Base-by-base conservation (phyloP, 2,329 filamentous ascomycete genomes). In the Aspergillus udagawae region DNA sequence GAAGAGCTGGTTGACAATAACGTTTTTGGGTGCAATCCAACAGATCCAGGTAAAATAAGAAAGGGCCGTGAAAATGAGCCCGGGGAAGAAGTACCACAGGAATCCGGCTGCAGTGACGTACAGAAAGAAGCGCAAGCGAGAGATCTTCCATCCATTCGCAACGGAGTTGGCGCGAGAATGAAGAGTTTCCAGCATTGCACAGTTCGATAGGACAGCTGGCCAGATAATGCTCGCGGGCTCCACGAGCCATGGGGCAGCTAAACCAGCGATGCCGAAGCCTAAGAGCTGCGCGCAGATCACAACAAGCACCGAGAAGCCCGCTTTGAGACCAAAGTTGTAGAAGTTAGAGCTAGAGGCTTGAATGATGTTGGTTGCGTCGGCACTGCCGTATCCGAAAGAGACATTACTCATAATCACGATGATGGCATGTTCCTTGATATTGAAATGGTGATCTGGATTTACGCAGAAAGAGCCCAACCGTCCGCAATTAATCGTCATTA, bases 71-170 rank as follows among this genome's bases (percentile, higher is more conserved):
- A 76, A 81, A 1, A 83, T 67, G 25, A 81, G 73, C 10, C 75
- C 81, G 0, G 81, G 82, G 38, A 84, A 76, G 74, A 79, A 84
- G 63, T 84, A 84, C 71, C 82, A 70, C 27, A 69, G 49, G 49
- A 75, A 74, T 1, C 60, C 66, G 4, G 51, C 61, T 1, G 60
- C 54, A 20, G 66, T 70, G 8, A 74, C 65, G 9, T 69, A 73
- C 4, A 73, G 53, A 50, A 76, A 76, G 58, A 74, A 76, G 2
- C 67, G 68, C n/a, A 74, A 66, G 25, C 75, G 69, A 23, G 71
- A 69, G 28, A 76, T 70, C 29, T 60, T 68, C 74, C 75, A 78
- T 20, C 73, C 73, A 35, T 76, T 62, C 2, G 73, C 75, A 1
- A 70, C 42, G 1, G 64, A 66, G 35, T 77, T 78, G 3, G 70